Evolutionary conservation across 139 green algal species (phyloP), one percentile per base, ranked within the genome.

Genomic region (Chlamydomonas asymmetrica): DNA sequence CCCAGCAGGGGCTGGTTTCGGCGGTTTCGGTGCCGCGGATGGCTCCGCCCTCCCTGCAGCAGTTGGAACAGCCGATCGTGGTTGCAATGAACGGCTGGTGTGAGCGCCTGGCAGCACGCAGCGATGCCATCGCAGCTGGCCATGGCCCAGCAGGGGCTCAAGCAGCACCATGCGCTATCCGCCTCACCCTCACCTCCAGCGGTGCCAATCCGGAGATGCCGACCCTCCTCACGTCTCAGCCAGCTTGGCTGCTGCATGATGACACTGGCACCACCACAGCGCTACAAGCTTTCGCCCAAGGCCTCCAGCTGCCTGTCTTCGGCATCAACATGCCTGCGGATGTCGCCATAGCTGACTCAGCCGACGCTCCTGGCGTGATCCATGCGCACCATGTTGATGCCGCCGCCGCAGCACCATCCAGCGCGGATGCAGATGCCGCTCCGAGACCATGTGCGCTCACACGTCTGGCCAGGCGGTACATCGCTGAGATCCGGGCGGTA

Each of bases 221-320:
- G 48, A 56, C 5, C 32, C 72, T 82, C 25, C 72, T 87, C 40
- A 84, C 74, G 50, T 85, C 82, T 23, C 66, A 91, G 43, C 90
- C 90, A 4, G 20, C 92, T 1, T 95, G 90, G 90, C 23, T 95
- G 23, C 37, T 92, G 0, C 86, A 90, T 66, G 82, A 88, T 37
- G 90, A 95, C 69, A 83, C 75, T 6, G 90, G 88, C 43, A 35
- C 48, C 39, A 73, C 66, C 8, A 8, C 0, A 9, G 45, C n/a
- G 29, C n/a, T 67, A 3, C 71, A 59, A 32, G 41, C 32, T 4
- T 59, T 77, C 43, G 83, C 83, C 7, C 34, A 50, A 22, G 45
- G 66, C 40, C 71, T 88, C 32, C 70, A 50, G 31, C 64, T 85
- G 31, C 83, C 83, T 3, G 83, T 67, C n/a, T 88, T 78, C 38